phyloP scores from a whole-genome alignment of 805 yeast species.

The Komagataella populi region DNA sequence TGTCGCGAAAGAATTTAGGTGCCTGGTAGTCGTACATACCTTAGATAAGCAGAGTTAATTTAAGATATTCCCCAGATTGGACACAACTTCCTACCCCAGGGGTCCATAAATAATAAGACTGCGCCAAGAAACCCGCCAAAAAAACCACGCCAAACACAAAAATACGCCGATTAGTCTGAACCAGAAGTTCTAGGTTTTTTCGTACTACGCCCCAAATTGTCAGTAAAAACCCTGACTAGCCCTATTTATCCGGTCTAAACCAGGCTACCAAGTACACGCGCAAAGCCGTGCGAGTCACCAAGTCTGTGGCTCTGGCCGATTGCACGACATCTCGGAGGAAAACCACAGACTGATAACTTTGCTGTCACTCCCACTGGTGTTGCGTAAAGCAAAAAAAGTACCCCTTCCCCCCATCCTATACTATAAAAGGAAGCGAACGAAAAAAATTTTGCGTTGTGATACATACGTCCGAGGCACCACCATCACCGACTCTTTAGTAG shows the following conservation, averaged over 20 bases:
- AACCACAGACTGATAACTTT: no score
- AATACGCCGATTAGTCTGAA: no score
- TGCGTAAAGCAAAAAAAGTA: background rate
- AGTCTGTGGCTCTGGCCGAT: no score
- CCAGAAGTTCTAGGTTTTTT: no score
- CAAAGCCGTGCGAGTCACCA: no score
- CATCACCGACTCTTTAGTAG: background rate
- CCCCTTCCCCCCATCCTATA: background rate
- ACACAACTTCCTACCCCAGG: background rate
- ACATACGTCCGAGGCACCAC: background rate
- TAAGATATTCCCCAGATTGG: background rate
- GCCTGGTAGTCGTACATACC: background rate
- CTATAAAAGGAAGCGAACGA: background rate
- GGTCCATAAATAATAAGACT: background rate
- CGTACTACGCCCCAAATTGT: no score
- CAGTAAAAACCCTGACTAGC: no score
- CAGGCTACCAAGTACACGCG: no score
- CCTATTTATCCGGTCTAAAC: no score
- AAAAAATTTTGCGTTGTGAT: background rate
- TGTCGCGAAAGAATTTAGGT: background rate
- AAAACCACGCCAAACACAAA: background rate
- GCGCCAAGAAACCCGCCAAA: background rate
- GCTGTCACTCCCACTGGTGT: no score
- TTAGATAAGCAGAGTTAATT: background rate
- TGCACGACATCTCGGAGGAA: no score